These are phyloP conservation scores for Reutealis trisperma DNA, from an alignment of 345 rosid genomes.

Conservation along the genomic window DNA sequence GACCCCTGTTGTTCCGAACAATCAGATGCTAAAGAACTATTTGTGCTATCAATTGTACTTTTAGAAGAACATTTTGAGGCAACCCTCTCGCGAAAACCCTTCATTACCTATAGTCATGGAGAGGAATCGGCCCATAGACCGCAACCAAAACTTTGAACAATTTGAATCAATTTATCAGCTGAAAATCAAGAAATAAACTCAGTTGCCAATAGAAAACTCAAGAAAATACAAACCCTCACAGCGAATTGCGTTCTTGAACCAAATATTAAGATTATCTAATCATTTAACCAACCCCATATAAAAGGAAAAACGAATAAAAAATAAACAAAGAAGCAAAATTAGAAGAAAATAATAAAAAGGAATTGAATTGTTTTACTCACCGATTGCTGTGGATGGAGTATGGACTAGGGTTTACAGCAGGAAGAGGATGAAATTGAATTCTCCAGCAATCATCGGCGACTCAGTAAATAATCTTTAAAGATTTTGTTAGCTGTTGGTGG, in stretches of 20 bases:
- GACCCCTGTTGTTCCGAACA: slow-evolving; percentile 53
- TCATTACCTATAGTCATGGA: slow-evolving; percentile 34
- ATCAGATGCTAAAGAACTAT: slow-evolving; percentile 45
- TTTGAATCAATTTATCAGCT: not conserved
- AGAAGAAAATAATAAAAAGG: no score
- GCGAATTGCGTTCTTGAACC: no score
- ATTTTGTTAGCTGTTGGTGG: no score
- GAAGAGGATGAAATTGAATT: no score
- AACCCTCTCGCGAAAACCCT: slow-evolving; percentile 63
- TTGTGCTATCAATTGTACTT: slow-evolving; percentile 35
- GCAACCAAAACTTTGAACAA: slow-evolving; percentile 7
- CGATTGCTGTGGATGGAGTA: no score
- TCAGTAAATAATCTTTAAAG: not conserved
- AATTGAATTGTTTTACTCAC: no score
- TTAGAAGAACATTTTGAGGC: slow-evolving; percentile 48
- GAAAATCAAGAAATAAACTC: slow-evolving; percentile 8
- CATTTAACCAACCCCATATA: no score
- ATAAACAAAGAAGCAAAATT: no score
- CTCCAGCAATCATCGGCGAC: not conserved
- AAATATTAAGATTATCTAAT: no score
- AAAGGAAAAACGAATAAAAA: no score
- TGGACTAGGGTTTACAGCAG: no score
- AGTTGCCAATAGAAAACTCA: not conserved
- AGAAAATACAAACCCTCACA: no score
- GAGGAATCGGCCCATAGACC: slow-evolving; percentile 14